These are phyloP conservation scores for Scheffersomyces insectosa DNA, from an alignment of 1,139 yeast genomes.

Conservation along the genomic window DNA sequence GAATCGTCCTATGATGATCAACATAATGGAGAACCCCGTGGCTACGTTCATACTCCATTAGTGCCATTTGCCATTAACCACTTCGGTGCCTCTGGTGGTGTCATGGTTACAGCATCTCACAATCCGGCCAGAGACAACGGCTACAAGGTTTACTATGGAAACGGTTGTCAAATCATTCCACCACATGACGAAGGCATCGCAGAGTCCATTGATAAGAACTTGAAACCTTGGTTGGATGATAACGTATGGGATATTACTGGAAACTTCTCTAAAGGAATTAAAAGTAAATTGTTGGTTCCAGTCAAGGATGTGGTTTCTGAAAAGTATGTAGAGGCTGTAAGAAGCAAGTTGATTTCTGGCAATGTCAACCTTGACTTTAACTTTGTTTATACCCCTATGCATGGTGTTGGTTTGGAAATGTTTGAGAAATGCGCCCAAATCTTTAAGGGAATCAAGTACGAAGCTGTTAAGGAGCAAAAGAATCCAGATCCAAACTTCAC, in stretches of 20 bases:
- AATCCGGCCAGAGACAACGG: conserved; percentile 92
- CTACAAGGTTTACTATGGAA: conserved; percentile 88
- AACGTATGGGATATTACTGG: conserved; percentile 50
- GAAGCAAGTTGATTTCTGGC: conserved; percentile 23
- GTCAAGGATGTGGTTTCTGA: conserved; percentile 34
- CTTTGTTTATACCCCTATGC: conserved; percentile 91
- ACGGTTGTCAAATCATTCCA: conserved; percentile 95
- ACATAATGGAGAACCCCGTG: conserved; percentile 15
- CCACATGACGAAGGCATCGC: conserved; percentile 85
- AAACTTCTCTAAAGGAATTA: conserved; percentile 28
- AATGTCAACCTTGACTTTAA: conserved; percentile 25
- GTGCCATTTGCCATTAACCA: conserved; percentile 85
- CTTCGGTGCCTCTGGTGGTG: conserved; percentile 70
- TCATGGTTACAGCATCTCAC: conserved; percentile 97
- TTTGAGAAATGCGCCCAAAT: conserved; percentile 31
- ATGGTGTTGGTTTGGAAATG: conserved; percentile 80
- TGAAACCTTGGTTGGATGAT: conserved; percentile 54
- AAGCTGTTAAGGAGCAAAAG: conserved; percentile 58
- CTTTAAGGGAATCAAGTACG: conserved; percentile 27
- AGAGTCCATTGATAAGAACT: conserved; percentile 54
- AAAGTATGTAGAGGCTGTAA: conserved; percentile 36
- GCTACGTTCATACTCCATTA: conserved; percentile 81
- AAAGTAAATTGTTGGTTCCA: conserved; percentile 19
- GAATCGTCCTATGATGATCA: conserved; percentile 4
- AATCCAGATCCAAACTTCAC: conserved; percentile 82